Base-by-base conservation (phyloP, 2,329 filamentous ascomycete species). In the Xylaria hypoxylon region DNA sequence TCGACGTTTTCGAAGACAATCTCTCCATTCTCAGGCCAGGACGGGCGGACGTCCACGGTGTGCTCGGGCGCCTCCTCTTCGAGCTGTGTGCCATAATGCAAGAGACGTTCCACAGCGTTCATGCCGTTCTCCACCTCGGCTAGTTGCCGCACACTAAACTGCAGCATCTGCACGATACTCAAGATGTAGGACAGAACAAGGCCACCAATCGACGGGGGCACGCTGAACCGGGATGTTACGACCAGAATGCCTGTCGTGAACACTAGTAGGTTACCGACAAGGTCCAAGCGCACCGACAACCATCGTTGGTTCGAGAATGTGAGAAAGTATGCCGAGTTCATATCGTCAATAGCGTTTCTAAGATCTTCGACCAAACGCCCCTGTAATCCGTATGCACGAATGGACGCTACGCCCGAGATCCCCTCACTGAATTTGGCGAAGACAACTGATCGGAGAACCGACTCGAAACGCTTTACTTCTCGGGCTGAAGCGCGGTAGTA, bases 41-140 rank as follows among this genome's bases (percentile, higher is more conserved):
- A 85, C 0, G 87, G 81, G 19, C 89, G 87, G 2, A 97, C 87
- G 5, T 94, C 87, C 55, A 90, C 78, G 47, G 92, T 90, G 73
- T 94, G 92, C 1, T 94, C 84, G 0, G 94, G 93, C 0, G 95
- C 93, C 79, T 98, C 96, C 76, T 97, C 91, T 69, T 97, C 94
- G 4, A 99, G 86, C 72, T 92, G 80, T 0, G 88, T 93, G 61
- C 93, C 94, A 77, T 98, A 98, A 81, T 97, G 93, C 77, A 94
- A 89, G 38, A 98, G 84, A 56, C 96, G 90, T 80, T 98, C 95
- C 0, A 96, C 96, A 0, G 94, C 90, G 78, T 97, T 98, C 95
- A 98, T 98, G 76, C 94, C 93, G 80, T 97, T 98, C 79, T 98
- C 95, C 8, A 98, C 93, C 79, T 97, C 95, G 28, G 95, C 95